Base-by-base conservation (phyloP, 1,284 basidiomycete genomes). In the Sphagnurus paluster region DNA sequence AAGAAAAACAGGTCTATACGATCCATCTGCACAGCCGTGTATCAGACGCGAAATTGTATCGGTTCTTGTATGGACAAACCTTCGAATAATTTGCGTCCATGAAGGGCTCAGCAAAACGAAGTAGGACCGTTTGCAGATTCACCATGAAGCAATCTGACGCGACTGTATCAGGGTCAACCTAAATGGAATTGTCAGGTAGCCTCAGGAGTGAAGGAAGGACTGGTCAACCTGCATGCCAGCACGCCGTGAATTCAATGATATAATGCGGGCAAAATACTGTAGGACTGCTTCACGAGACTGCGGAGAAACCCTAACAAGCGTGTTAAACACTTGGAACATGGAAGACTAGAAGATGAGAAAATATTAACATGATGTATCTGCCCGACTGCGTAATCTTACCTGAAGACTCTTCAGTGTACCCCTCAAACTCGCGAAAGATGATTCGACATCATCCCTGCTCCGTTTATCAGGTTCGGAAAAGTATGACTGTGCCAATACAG, bases 81-180 rank as follows among this genome's bases (percentile, higher is more conserved):
- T 98, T 99, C 42, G 86, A 84, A 59, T 87, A 96, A 45, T 79
- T 82, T 0, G 90, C 84, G 64, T 99, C 96, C 79, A 98, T 93
- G 63, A 99, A 98, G 0, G 97, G 97, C 56, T 94, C 92, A n/a
- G 93, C 89, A 56, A 99, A 91, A 16, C 86, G 81, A 33, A 95
- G 74, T 19, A 98, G 68, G 14, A 97, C 72, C 29, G 80, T 79
- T 60, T 95, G 91, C 30, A 96, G 59, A 58, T 98, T 99, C 50
- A 92, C 80, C 87, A 98, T 91, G 68, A 93, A 98, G 40, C 90
- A 87, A 61, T 99, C 96, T 0, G 85, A 87, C 0, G 94, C 84
- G 4, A 99, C 95, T 0, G 89, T 90, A 9, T 80, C 75, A 2
- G 84, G 80, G 49, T 96, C 88, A 26, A 98, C 90, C 80, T 90